Percentiles rank a stretch among this genome's conserved stretches.
phyloP scores from a whole-genome alignment of 169 alveolate genomes.

The Plasmodium gaboni region DNA sequence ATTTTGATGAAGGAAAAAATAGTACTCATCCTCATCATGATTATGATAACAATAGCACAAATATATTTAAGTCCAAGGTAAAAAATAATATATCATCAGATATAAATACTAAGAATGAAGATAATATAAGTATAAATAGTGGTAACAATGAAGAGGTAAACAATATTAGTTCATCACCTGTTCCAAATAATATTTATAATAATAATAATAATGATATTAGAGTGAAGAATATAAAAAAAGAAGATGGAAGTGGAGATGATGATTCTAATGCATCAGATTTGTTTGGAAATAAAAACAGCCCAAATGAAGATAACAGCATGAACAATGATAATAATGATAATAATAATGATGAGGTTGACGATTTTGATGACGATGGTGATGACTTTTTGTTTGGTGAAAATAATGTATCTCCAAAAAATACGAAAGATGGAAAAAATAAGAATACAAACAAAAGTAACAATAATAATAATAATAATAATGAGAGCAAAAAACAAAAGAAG shows the following conservation, averaged over 20 bases:
- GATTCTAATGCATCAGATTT: no score
- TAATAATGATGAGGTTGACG: background rate
- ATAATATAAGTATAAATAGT: background rate
- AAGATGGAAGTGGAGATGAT: no score
- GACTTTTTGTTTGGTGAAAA: conserved; percentile 27
- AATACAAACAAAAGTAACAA: conserved; percentile 1
- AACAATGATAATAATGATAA: no score
- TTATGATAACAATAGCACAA: conserved; percentile 8
- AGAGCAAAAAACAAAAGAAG: background rate
- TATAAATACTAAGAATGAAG: background rate
- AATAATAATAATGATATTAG: background rate
- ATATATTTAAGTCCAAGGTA: conserved; percentile 12
- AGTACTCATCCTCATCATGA: background rate
- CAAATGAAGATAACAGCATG: no score
- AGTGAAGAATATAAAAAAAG: no score
- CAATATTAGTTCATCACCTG: no score
- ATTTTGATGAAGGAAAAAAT: no score
- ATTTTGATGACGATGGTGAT: conserved; percentile 8
- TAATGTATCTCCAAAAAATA: background rate
- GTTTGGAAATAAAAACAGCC: no score
- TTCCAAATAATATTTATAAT: background rate
- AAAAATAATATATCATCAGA: conserved; percentile 8
- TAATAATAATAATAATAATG: background rate
- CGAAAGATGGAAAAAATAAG: conserved; percentile 48
- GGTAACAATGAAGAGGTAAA: background rate